Conservation (phyloP, 768 basidiomycete species). For the Dendrothele bispora region DNA sequence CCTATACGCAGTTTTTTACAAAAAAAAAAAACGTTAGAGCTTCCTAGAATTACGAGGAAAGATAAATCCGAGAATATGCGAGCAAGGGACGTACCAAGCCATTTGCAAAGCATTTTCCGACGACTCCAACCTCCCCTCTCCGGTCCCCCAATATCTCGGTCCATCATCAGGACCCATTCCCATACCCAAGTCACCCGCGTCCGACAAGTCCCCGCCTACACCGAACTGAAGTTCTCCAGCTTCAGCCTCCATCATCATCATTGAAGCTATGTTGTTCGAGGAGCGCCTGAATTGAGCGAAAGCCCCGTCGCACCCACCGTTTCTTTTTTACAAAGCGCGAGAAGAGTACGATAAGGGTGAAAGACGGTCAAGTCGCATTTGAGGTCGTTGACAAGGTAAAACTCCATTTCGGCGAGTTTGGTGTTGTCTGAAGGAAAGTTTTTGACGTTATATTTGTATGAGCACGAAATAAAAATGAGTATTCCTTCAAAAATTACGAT, state of each 20-base stretch:
- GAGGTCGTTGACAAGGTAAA: constrained; percentile 94
- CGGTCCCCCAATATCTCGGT: constrained; percentile 75
- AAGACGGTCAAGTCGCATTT: constrained; percentile 93
- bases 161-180: constrained; percentile 50
- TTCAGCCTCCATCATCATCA: too few relatives aligned
- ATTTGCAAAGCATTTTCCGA: constrained; percentile 79
- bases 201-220: too few relatives aligned
- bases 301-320: constrained; percentile 34
- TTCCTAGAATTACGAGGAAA: too few relatives aligned
- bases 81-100: constrained; percentile 86
- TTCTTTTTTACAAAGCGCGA: constrained; percentile 71
- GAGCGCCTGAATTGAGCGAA: too few relatives aligned
- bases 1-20: constrained; percentile 47
- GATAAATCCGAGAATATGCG: too few relatives aligned
- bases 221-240: too few relatives aligned
- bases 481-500: constrained; percentile 56
- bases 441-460: constrained; percentile 70
- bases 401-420: constrained; percentile 97
- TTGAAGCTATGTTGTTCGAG: too few relatives aligned
- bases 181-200: constrained; percentile 55
- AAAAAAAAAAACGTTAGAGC: not conserved
- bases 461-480: not conserved
- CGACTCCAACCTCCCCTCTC: constrained; percentile 77
- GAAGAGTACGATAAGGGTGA: constrained; percentile 90
- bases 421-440: constrained; percentile 83